phyloP scores from a whole-genome alignment of 345 rosid genomes.

The Psidium guajava region DNA sequence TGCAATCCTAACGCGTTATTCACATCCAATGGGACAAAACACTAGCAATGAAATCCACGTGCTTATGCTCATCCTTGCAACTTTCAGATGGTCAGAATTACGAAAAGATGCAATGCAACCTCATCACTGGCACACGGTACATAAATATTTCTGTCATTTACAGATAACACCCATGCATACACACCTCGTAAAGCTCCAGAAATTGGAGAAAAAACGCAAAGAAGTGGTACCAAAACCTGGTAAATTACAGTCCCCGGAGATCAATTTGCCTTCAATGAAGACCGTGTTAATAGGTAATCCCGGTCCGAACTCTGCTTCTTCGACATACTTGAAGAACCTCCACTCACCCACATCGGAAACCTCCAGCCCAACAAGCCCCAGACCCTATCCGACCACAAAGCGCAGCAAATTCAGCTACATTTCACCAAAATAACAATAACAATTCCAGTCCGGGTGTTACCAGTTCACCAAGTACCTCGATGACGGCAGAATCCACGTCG shows the following conservation, averaged over 20 bases:
- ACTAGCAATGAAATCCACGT: background rate
- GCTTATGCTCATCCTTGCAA: background rate
- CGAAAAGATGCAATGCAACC: background rate
- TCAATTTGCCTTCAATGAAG: conserved; percentile 40
- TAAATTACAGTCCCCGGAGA: conserved; percentile 6
- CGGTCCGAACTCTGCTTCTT: conserved; percentile 84
- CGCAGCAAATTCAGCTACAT: background rate
- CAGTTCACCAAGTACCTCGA: conserved; percentile 16
- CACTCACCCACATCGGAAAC: conserved; percentile 38
- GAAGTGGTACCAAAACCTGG: conserved; percentile 22
- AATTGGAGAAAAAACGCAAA: background rate
- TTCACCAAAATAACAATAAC: background rate
- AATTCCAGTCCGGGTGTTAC: background rate
- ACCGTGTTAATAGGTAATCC: conserved; percentile 35
- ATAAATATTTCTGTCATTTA: too few species aligned
- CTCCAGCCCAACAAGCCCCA: conserved; percentile 38
- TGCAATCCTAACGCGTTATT: background rate
- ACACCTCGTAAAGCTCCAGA: background rate
- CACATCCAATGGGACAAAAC: background rate
- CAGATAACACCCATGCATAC: background rate
- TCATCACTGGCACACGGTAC: background rate
- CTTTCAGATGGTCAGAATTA: background rate
- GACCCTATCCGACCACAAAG: conserved; percentile 22
- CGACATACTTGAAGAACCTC: conserved; percentile 44
- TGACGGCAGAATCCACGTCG: conserved; percentile 34